Conservation (phyloP, 2,329 filamentous ascomycete genomes). For the Aspergillus luchuensis region DNA sequence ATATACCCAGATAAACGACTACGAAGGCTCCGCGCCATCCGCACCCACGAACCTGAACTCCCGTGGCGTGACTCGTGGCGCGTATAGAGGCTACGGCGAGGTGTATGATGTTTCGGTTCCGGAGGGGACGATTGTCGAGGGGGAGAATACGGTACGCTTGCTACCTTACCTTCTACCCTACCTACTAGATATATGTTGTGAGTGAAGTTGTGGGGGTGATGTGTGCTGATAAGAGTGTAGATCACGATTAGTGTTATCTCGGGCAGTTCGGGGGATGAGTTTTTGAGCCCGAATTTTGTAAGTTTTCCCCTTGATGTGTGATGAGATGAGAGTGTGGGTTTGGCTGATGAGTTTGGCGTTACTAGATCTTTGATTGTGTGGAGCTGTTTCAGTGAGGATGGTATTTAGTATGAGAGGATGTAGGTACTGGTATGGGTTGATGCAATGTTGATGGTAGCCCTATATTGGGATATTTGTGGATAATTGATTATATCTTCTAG, state of each 20-base stretch:
- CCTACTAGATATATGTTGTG: too few species aligned
- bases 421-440: too few species aligned
- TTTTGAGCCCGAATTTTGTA: slow-evolving; percentile 59
- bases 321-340: too few species aligned
- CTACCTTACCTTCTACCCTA: too few species aligned
- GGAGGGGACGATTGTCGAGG: slow-evolving; percentile 59
- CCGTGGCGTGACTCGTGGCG: slow-evolving; percentile 65
- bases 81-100: slow-evolving; percentile 65
- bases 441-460: too few species aligned
- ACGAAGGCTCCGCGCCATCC: slow-evolving; percentile 50
- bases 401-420: too few species aligned
- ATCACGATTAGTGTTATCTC: slow-evolving; percentile 62
- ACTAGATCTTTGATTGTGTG: slow-evolving; percentile 34
- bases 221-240: slow-evolving; percentile 4
- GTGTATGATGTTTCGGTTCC: slow-evolving; percentile 65
- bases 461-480: too few species aligned
- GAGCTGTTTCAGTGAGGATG: slow-evolving; percentile 31
- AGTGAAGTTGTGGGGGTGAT: too few species aligned
- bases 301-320: slow-evolving; percentile 14
- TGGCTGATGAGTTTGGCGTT: background rate
- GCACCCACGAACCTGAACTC: slow-evolving; percentile 66
- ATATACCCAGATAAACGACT: slow-evolving; percentile 53
- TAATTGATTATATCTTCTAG: too few species aligned
- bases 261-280: slow-evolving; percentile 58
- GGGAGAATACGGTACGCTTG: slow-evolving; percentile 55